These are phyloP conservation scores for Nicotiana attenuata DNA, from an alignment of 257 asterid genomes.

Conservation along the genomic window DNA sequence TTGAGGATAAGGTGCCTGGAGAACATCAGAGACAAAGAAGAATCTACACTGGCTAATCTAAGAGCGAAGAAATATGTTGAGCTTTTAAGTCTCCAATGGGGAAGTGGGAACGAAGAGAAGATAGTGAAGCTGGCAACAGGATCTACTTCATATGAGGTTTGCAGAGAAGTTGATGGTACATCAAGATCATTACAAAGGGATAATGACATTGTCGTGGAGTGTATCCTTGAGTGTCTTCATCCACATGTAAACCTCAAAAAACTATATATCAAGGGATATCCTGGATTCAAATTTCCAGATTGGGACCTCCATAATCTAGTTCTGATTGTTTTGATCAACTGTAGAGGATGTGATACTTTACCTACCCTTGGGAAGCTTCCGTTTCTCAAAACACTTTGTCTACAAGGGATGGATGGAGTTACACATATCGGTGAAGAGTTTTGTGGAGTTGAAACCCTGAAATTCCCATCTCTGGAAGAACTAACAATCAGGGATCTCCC, in stretches of 20 bases:
- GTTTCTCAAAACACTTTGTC: conserved; percentile 10
- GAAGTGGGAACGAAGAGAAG: neutral
- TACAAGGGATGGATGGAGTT: conserved; percentile 21
- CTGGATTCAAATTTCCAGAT: conserved; percentile 20
- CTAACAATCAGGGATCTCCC: conserved; percentile 21
- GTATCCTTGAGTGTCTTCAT: conserved; percentile 18
- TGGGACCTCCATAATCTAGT: conserved; percentile 29
- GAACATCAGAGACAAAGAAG: conserved; percentile 16
- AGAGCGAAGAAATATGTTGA: conserved; percentile 15
- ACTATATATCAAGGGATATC: conserved; percentile 16
- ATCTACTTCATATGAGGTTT: conserved; percentile 2
- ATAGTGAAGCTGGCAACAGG: neutral
- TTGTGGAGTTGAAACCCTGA: neutral
- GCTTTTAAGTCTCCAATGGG: conserved; percentile 18
- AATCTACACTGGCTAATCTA: conserved; percentile 20
- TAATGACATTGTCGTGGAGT: conserved; percentile 4
- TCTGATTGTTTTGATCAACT: conserved; percentile 17
- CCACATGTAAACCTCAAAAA: conserved; percentile 20
- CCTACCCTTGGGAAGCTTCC: conserved; percentile 28
- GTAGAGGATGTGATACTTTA: conserved; percentile 15
- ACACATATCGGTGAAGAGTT: conserved; percentile 12
- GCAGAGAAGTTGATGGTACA: conserved; percentile 1
- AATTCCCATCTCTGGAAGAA: conserved; percentile 22
- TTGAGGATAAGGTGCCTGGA: conserved; percentile 23
- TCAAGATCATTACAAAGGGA: conserved; percentile 6